These are phyloP conservation scores for Alloteropsis semialata DNA, from an alignment of 176 grass and related monocot genomes.

Conservation along the genomic window DNA sequence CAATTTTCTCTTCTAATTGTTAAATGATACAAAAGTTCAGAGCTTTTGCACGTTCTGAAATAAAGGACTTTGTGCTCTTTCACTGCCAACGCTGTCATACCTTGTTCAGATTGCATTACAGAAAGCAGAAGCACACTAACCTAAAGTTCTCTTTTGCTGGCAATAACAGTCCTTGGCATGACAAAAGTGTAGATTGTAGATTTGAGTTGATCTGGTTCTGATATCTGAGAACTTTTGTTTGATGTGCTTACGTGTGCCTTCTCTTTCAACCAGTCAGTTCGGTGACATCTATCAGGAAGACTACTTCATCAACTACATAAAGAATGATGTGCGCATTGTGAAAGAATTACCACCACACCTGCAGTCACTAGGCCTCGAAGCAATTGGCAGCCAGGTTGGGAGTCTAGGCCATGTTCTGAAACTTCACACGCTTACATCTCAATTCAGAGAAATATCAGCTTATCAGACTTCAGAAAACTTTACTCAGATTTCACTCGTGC, in stretches of 20 bases:
- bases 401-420: background rate
- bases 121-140: background rate
- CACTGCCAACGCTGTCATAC: background rate
- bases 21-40: background rate
- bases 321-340: slow-evolving; percentile 69
- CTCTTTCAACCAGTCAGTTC: slow-evolving; percentile 65
- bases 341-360: slow-evolving; percentile 79
- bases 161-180: background rate
- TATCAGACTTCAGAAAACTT: background rate
- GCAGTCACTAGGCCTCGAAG: slow-evolving; percentile 61
- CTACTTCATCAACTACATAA: slow-evolving; percentile 87
- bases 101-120: background rate
- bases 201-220: background rate
- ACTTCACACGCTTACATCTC: background rate
- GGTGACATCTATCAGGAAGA: slow-evolving; percentile 95
- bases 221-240: background rate
- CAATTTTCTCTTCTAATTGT: background rate
- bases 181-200: no score
- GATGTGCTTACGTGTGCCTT: background rate
- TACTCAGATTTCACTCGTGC: background rate
- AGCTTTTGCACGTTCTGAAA: background rate
- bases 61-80: background rate
- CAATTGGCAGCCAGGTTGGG: slow-evolving; percentile 84
- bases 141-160: background rate
- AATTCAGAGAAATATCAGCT: background rate